Percentiles rank a stretch among this genome's conserved stretches.
These are phyloP conservation scores for Leonotis leonurus DNA, from an alignment of 257 asterid genomes.

Conservation along the genomic window DNA sequence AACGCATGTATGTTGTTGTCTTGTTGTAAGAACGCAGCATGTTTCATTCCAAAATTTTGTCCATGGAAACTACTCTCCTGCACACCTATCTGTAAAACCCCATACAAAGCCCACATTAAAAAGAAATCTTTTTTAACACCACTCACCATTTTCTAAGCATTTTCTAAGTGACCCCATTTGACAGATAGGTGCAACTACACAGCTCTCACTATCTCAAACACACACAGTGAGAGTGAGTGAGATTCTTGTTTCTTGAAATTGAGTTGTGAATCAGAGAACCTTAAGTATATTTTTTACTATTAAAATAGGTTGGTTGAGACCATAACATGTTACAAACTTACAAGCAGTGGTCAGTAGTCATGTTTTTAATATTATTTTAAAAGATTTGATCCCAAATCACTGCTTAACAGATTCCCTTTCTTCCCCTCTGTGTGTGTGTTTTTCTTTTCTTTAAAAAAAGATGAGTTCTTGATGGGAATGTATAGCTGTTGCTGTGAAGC, in stretches of 20 bases:
- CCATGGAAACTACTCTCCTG: slow-evolving; percentile 35
- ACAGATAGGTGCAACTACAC: slow-evolving; percentile 22
- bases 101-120: slow-evolving; percentile 12
- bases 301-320: too few relatives aligned
- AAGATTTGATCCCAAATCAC: too few relatives aligned
- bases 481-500: background rate
- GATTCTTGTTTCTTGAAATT: slow-evolving; percentile 41
- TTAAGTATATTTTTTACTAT: slow-evolving; percentile 11
- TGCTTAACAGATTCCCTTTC: too few relatives aligned
- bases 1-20: slow-evolving; percentile 42
- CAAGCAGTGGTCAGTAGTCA: too few relatives aligned
- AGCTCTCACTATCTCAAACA: slow-evolving; percentile 14
- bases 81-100: slow-evolving; percentile 22
- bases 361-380: too few relatives aligned
- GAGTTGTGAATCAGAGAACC: slow-evolving; percentile 17
- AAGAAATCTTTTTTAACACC: too few relatives aligned
- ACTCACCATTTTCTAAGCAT: slow-evolving; percentile 40
- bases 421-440: too few relatives aligned
- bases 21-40: slow-evolving; percentile 31
- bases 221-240: slow-evolving; percentile 17
- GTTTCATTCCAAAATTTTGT: slow-evolving; percentile 52
- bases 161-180: slow-evolving; percentile 32
- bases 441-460: background rate
- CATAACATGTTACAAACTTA: too few relatives aligned
- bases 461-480: too few relatives aligned